These are phyloP conservation scores for Alternaria arborescens DNA, from an alignment of 2,329 filamentous ascomycete species.

Conservation along the genomic window DNA sequence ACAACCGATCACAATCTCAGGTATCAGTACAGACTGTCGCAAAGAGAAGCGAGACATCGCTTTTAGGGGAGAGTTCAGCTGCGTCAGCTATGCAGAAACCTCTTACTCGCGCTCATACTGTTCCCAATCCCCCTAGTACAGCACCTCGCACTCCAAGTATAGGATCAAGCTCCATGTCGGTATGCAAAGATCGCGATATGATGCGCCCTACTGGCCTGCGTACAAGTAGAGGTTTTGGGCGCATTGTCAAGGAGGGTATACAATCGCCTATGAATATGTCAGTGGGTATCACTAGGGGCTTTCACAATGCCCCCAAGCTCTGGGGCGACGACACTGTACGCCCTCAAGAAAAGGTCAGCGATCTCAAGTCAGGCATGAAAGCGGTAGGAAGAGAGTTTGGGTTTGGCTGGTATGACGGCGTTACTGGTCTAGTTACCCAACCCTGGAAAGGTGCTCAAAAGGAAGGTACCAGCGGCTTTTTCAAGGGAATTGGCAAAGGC, in stretches of 20 bases:
- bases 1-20: conserved; percentile 17
- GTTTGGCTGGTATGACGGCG: conserved; percentile 34
- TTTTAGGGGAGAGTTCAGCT: background rate
- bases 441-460: conserved; percentile 30
- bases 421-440: conserved; percentile 32
- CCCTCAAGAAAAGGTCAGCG: conserved; percentile 27
- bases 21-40: conserved; percentile 5
- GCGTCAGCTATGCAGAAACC: background rate
- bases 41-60: conserved; percentile 6
- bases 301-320: conserved; percentile 35
- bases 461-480: conserved; percentile 31
- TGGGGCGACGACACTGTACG: conserved; percentile 34
- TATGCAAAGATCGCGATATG: conserved; percentile 26
- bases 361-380: conserved; percentile 27
- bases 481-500: conserved; percentile 38
- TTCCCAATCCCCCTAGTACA: background rate
- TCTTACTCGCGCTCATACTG: background rate
- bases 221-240: conserved; percentile 22
- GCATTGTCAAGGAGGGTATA: conserved; percentile 14
- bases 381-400: conserved; percentile 34
- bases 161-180: background rate
- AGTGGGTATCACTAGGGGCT: conserved; percentile 26
- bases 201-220: conserved; percentile 29
- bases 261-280: conserved; percentile 27
- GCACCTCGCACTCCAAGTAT: background rate